Evolutionary conservation across 1,284 basidiomycete species (phyloP).

Genomic region (Gymnopus androsaceus): DNA sequence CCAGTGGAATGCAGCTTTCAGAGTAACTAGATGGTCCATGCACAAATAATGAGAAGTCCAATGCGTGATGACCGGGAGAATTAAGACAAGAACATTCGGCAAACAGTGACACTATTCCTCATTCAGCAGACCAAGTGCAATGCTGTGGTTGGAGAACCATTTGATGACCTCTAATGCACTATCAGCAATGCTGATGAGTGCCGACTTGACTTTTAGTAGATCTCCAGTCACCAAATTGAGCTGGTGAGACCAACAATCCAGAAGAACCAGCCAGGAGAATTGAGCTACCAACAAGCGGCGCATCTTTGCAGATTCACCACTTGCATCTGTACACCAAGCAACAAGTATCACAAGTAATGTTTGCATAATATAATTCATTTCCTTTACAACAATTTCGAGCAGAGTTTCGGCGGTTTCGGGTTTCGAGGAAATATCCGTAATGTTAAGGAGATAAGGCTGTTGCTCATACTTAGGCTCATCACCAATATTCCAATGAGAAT

Average conservation of each 20-base stretch:
- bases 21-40: conserved; percentile 21
- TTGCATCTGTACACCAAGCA: conserved; percentile 32
- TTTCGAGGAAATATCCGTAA: conserved; percentile 27
- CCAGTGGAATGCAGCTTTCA: conserved; percentile 21
- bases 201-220: conserved; percentile 23
- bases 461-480: neutral
- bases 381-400: conserved; percentile 27
- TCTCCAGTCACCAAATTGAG: conserved; percentile 35
- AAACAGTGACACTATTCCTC: conserved; percentile 19
- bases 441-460: conserved; percentile 25
- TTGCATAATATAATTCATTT: conserved; percentile 23
- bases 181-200: conserved; percentile 17
- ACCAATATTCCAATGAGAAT: neutral
- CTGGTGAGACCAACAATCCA: conserved; percentile 38
- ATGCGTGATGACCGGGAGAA: conserved; percentile 32
- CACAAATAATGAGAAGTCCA: conserved; percentile 35
- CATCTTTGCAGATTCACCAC: conserved; percentile 33
- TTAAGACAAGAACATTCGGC: conserved; percentile 21
- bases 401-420: conserved; percentile 34
- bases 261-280: conserved; percentile 24
- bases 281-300: conserved; percentile 24
- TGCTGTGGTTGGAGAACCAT: conserved; percentile 36
- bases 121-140: conserved; percentile 29
- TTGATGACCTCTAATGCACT: conserved; percentile 30
- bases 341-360: conserved; percentile 25